Evolutionary conservation across 495 filamentous ascomycete species (phyloP).

Genomic region (Elaphomyces granulatus): DNA sequence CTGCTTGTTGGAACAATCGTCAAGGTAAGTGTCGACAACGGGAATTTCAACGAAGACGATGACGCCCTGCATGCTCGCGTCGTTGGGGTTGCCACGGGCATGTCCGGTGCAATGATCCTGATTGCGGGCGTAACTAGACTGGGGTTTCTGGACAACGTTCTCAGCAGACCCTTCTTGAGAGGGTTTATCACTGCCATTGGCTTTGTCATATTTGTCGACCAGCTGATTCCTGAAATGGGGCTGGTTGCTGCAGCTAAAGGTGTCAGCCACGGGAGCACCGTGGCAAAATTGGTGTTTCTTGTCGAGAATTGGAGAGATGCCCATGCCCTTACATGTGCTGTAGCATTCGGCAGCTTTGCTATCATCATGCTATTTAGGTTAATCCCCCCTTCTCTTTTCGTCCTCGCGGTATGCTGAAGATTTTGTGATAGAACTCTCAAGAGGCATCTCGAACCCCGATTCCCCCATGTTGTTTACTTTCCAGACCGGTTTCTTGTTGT

Average conservation of each 20-base stretch:
- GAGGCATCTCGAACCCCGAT: constrained; percentile 63
- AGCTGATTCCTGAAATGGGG: constrained; percentile 81
- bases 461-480: constrained; percentile 70
- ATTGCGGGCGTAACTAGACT: constrained; percentile 67
- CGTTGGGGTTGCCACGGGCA: constrained; percentile 75
- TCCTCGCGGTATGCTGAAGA: constrained; percentile 7
- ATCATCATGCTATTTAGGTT: constrained; percentile 80
- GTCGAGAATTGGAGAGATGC: constrained; percentile 45
- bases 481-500: constrained; percentile 91
- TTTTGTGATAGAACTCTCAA: constrained; percentile 51
- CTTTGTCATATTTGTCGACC: constrained; percentile 89
- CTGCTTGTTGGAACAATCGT: constrained; percentile 81
- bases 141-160: constrained; percentile 90
- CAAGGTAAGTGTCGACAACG: constrained; percentile 53
- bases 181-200: constrained; percentile 97
- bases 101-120: constrained; percentile 78
- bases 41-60: constrained; percentile 55
- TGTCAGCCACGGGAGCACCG: constrained; percentile 66
- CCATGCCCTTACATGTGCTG: constrained; percentile 57
- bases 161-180: constrained; percentile 80
- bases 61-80: constrained; percentile 57
- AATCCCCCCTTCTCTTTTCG: constrained; percentile 7
- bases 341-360: constrained; percentile 65
- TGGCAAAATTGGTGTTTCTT: constrained; percentile 74
- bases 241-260: constrained; percentile 47